Evolutionary conservation across 2,329 filamentous ascomycete species (phyloP).

Genomic region (Aspergillus intermedius): DNA sequence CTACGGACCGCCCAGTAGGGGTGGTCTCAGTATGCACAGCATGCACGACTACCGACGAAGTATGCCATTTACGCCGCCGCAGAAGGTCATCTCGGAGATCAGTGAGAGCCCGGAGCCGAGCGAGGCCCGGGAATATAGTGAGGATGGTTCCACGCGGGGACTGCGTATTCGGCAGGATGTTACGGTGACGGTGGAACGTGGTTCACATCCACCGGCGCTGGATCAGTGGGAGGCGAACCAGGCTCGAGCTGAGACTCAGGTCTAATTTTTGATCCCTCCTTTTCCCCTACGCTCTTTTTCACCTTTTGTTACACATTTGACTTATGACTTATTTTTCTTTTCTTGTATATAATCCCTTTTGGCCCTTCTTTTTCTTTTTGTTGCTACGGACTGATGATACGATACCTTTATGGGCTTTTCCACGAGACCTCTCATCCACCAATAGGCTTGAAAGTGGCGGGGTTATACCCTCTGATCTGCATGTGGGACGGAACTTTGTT

Average conservation of each 20-base stretch:
- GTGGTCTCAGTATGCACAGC: slow-evolving; percentile 22
- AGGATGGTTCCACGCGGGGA: slow-evolving; percentile 32
- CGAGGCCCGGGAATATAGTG: slow-evolving; percentile 26
- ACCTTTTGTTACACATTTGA: background rate
- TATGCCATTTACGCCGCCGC: slow-evolving; percentile 19
- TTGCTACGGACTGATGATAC: background rate
- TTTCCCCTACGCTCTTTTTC: background rate
- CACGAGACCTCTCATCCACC: background rate
- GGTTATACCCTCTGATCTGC: background rate
- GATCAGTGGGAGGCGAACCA: slow-evolving; percentile 5
- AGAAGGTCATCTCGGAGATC: slow-evolving; percentile 23
- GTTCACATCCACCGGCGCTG: slow-evolving; percentile 7
- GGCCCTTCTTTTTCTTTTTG: background rate
- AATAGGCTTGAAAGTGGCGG: background rate
- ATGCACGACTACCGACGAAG: slow-evolving; percentile 25
- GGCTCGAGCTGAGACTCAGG: background rate
- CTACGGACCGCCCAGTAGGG: slow-evolving; percentile 23
- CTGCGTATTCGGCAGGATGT: slow-evolving; percentile 35
- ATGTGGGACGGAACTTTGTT: background rate
- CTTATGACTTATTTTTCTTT: background rate
- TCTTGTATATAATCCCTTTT: background rate
- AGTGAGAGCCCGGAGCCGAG: slow-evolving; percentile 21
- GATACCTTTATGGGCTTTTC: background rate
- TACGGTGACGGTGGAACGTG: slow-evolving; percentile 24
- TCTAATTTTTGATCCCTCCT: background rate